Base-by-base conservation (phyloP, 495 filamentous ascomycete genomes). In the Aspergillus egyptiacus region DNA sequence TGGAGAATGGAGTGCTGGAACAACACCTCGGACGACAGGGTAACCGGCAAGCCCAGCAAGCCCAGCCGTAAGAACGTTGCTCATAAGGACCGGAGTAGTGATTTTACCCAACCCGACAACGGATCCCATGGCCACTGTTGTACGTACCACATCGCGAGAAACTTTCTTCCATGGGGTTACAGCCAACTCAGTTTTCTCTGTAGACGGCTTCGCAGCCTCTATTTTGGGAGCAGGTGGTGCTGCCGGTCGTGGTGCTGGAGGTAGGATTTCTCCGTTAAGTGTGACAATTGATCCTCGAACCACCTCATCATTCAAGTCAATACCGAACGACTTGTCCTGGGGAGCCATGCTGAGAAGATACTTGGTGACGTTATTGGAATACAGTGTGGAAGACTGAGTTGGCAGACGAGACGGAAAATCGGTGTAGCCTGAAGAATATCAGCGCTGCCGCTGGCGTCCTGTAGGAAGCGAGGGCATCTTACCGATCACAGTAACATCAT, bases 321-420 rank as follows among this genome's bases (percentile, higher is more conserved):
- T 65, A 0, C 84, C 84, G 53, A 84, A 90, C 20, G 81, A 74
- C 49, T 84, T 86, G 0, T 87, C 82, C 55, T 83, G 71, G 2
- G 86, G 84, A 8, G 80, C 67, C 74, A 91, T 86, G 2, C 86
- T 89, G 23, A 91, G 72, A 7, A 91, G 75, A 55, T 83, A 84
- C 60, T 89, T 91, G 49, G 81, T 87, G 56, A 91, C 87, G 55
- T 91, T 91, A 73, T 91, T 91, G 14, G 84, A 88, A 67, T 89
- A 91, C 19, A 91, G 66, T 1, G 86, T 89, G 5, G 85, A 89
- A 0, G 85, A 83, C 57, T 91, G 87, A 18, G 86, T 90, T 0
- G 87, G 85, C 6, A 91, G 72, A 15, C 85, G 76, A 6, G 87
- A 90, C 0, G 87, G 87, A 33, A 90, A 68, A 65, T 91, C 86